Evolutionary conservation across 2,329 filamentous ascomycete species (phyloP), one percentile per base, ranked within the genome.

Genomic region (Parastagonospora nodorum): DNA sequence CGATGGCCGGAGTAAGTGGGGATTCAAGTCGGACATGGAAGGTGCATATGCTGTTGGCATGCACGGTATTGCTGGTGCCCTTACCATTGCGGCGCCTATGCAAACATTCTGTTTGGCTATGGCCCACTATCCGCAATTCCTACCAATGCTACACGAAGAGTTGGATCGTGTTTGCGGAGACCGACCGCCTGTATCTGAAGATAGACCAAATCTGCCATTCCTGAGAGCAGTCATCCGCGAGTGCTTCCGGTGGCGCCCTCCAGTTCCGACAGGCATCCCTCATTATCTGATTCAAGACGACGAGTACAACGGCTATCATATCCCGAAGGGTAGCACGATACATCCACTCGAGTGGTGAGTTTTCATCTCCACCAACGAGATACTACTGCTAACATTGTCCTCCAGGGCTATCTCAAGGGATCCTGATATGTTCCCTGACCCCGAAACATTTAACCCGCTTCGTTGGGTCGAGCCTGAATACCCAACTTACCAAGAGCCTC

Each of bases 361-460:
- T 33, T 2, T n/a, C 16, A 12, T 1, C 1, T 24, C 19, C 6
- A 8, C 35, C n/a, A 30, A 12, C 8, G 14, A 4, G 30, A 9
- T 38, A 15, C n/a, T 10, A 5, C 35, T 48, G 45, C 61, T 63
- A 57, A 66, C 19, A 39, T 28, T 30, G 15, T 35, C 2, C 12
- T 36, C 24, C 41, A 79, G 78, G 77, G 75, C 80, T 27, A 82
- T 84, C 56, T 76, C 81, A 29, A 78, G 80, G 27, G 81, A 83
- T 47, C 77, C 79, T 8, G 66, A 67, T 2, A 74, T 78, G 32
- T 84, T 81, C 60, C 80, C 80, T 2, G 37, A 94, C 68, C 92
- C 94, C 2, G 93, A 97, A 68, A 69, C 71, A 19, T 84, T 82
- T 69, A 78, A 79, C 30, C 82, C 82, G 2, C 76, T 80, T 27